Evolutionary conservation across 2,329 filamentous ascomycete species (phyloP), one percentile per base, ranked within the genome.

Genomic region (Dryadomyces sulphureus): DNA sequence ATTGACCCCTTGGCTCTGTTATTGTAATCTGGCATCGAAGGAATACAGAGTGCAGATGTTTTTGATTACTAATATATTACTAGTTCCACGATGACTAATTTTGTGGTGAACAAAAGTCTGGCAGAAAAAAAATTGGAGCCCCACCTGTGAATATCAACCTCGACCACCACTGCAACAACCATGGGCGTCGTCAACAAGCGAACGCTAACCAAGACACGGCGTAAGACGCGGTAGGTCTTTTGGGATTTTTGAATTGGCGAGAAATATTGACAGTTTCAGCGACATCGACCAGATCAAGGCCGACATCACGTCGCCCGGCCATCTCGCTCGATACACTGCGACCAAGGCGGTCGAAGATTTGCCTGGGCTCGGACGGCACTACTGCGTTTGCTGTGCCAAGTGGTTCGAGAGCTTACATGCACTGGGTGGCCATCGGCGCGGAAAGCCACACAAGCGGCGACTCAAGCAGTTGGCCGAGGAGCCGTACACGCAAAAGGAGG

Each of bases 391-490:
- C 64, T 98, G 92, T 63, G 83, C 92, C 52, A 96, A 94, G 67
- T 96, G 86, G 82, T 96, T 93, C 62, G 90, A 96, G 62, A 83
- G 79, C 43, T 84, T 92, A 54, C 63, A 74, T 55, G 93, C 85
- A 55, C 68, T 94, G 48, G 69, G 73, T 32, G 71, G 76, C 24
- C 92, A 98, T 65, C 71, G 72, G 48, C 86, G 83, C 62, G 87
- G 86, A 55, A 98, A 95, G 67, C 86, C 85, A 53, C 92, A 98
- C 66, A 95, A 89, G 75, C 78, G 88, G 69, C 83, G 84, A 85
- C 87, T 94, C 45, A 87, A 88, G 61, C 74, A 86, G 56, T 67
- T 98, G 49, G 77, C 78, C 52, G 87, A 93, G 57, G 85, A 86
- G 56, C 84, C 87, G 9, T 92, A 94, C 62, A 81, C 81, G 5